These are phyloP conservation scores for Casaregolazyma suthepensis DNA, from an alignment of 1,139 yeast genomes.

Conservation along the genomic window DNA sequence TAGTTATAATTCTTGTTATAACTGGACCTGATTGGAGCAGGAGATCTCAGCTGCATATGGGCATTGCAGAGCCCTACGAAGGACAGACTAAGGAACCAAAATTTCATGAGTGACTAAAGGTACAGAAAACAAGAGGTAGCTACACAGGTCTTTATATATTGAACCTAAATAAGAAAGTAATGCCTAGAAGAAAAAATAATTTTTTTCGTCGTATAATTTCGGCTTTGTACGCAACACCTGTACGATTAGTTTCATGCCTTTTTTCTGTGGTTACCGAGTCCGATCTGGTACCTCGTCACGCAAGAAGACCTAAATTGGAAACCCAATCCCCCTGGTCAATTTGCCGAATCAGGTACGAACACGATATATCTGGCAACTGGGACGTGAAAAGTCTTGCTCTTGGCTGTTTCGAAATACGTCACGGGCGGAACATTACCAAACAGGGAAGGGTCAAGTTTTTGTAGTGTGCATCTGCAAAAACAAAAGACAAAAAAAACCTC, in stretches of 20 bases:
- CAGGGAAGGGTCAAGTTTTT: background rate
- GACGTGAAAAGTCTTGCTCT: background rate
- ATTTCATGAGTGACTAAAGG: background rate
- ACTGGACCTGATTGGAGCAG: conserved; percentile 23
- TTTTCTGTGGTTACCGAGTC: background rate
- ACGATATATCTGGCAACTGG: background rate
- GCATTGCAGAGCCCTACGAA: background rate
- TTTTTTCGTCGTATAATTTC: background rate
- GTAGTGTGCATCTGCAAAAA: background rate
- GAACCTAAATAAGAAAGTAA: background rate
- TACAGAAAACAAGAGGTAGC: background rate
- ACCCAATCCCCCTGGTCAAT: background rate
- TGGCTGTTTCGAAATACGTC: background rate
- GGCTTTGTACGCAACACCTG: background rate
- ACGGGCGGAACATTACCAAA: background rate
- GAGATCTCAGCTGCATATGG: conserved; percentile 25
- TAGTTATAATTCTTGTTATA: conserved; percentile 18
- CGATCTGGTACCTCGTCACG: background rate
- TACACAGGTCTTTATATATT: background rate
- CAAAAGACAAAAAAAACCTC: background rate
- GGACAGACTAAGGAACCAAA: background rate
- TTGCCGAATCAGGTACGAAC: background rate
- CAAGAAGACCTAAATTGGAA: background rate
- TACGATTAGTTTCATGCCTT: background rate
- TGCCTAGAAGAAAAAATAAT: background rate